Evolutionary conservation across 768 basidiomycete genomes (phyloP).

Genomic region (Scleroderma citrinum): DNA sequence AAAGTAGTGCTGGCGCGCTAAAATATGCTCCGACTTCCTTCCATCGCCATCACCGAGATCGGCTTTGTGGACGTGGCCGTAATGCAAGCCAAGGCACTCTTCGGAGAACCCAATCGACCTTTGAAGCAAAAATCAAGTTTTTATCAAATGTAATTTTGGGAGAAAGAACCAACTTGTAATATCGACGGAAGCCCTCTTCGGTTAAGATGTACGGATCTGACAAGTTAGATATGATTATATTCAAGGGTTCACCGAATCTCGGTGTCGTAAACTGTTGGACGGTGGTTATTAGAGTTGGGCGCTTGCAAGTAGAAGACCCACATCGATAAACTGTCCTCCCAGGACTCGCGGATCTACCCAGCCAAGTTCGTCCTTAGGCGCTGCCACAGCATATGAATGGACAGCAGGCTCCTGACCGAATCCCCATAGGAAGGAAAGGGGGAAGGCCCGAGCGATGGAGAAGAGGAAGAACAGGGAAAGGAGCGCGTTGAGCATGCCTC

Average conservation of each 20-base stretch:
- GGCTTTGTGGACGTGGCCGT: constrained; percentile 70
- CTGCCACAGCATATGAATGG: constrained; percentile 1
- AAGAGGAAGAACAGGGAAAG: neutral
- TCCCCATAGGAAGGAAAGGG: constrained; percentile 12
- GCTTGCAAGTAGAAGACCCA: constrained; percentile 28
- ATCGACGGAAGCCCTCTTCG: constrained; percentile 61
- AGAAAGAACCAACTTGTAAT: constrained; percentile 49
- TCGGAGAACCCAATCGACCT: constrained; percentile 79
- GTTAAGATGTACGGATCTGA: constrained; percentile 81
- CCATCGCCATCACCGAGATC: constrained; percentile 81
- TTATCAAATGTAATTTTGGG: neutral
- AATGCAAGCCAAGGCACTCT: constrained; percentile 78
- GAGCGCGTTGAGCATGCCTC: neutral
- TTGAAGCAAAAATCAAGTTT: neutral
- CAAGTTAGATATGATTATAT: constrained; percentile 71
- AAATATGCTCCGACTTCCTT: constrained; percentile 58
- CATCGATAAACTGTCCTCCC: constrained; percentile 75
- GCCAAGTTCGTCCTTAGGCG: constrained; percentile 28
- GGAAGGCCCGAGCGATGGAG: constrained; percentile 7
- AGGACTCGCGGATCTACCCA: constrained; percentile 66
- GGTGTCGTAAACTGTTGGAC: constrained; percentile 53
- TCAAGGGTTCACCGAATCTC: constrained; percentile 73
- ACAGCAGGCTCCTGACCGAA: constrained; percentile 9
- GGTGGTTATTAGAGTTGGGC: neutral
- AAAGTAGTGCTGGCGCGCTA: constrained; percentile 74